Conservation (phyloP, 306 rosid species). For the Coriaria nepalensis region DNA sequence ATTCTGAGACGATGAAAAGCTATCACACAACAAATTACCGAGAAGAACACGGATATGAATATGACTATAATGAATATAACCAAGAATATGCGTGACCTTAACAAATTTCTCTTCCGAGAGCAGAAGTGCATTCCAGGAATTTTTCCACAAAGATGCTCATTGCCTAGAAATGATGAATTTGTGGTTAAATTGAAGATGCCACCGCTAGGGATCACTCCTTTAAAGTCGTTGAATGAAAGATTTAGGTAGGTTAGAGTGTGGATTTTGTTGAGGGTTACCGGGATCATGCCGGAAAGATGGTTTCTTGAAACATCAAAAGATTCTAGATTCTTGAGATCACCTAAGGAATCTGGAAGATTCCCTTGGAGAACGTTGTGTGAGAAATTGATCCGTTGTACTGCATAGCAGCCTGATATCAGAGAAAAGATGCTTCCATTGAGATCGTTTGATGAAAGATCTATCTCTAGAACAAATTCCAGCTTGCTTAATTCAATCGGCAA, state of each 20-base stretch:
- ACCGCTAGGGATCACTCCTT: constrained; percentile 45
- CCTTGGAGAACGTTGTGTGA: constrained; percentile 44
- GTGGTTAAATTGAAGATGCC: constrained; percentile 43
- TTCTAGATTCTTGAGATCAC: constrained; percentile 40
- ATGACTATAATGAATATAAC: constrained; percentile 26
- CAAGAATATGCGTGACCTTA: constrained; percentile 20
- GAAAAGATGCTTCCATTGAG: constrained; percentile 42
- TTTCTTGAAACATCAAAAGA: constrained; percentile 43
- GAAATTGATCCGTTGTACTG: constrained; percentile 33
- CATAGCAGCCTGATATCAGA: constrained; percentile 56
- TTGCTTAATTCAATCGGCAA: constrained; percentile 60
- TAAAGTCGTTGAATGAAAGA: constrained; percentile 44
- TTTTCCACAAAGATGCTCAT: constrained; percentile 34
- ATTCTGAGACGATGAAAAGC: constrained; percentile 24
- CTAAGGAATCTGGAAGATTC: constrained; percentile 38
- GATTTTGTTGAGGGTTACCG: constrained; percentile 31
- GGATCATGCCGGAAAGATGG: constrained; percentile 40
- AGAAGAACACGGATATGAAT: constrained; percentile 29
- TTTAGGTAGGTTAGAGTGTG: constrained; percentile 32
- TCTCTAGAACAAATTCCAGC: constrained; percentile 46
- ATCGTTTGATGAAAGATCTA: constrained; percentile 50
- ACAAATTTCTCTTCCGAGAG: constrained; percentile 18
- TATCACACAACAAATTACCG: constrained; percentile 32
- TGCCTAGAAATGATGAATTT: constrained; percentile 31
- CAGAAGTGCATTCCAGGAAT: constrained; percentile 20